Base-by-base conservation (phyloP, 805 yeast species). In the Pichia thaimueangensis region DNA sequence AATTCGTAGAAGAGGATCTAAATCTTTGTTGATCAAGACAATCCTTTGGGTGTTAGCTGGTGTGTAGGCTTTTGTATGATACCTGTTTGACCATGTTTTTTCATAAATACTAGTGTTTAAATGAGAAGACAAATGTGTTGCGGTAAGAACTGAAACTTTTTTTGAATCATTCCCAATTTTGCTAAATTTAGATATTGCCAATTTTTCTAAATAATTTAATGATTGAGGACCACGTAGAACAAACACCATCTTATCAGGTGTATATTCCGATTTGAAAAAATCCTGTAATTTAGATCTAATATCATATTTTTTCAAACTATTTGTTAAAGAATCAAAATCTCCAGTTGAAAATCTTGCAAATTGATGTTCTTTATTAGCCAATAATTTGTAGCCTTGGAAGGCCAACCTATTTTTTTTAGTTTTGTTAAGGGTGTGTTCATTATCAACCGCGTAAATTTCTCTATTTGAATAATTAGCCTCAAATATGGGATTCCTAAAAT, bases 291-390 rank as follows among this genome's bases (percentile, higher is more conserved):
- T 53, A 0, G 53, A 56, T 45, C 57, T 63, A 8, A 78, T 48
- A 40, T 67, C 65, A 1, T 59, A 34, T 25, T 62, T 66, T 32
- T 62, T 58, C 9, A 56, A 45, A 28, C 53, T 55, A 28, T 59
- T 65, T 17, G 59, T 55, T 39, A 82, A 54, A 0, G 88, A 78
- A n/a, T 61, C 53, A 15, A 62, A 57, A 50, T 72, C 75, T 0
- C 94, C 94, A 0, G 91, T 81, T 0, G 79, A 70, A 58, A 84
- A 84, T 39, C 77, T 63, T 46, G 67, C 66, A 53, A 83, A 84
- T 0, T 74, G 81, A 50, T 77, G 82, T 0, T 52, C 20, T 1
- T 53, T 37, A 41, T 66, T 65, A 1, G 82, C 67, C 13, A 83
- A 51, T 3, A 78, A 45, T 36, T 82, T 67, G 6, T 74, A 55